Evolutionary conservation across 805 yeast genomes (phyloP).

Genomic region (Candida anglica): DNA sequence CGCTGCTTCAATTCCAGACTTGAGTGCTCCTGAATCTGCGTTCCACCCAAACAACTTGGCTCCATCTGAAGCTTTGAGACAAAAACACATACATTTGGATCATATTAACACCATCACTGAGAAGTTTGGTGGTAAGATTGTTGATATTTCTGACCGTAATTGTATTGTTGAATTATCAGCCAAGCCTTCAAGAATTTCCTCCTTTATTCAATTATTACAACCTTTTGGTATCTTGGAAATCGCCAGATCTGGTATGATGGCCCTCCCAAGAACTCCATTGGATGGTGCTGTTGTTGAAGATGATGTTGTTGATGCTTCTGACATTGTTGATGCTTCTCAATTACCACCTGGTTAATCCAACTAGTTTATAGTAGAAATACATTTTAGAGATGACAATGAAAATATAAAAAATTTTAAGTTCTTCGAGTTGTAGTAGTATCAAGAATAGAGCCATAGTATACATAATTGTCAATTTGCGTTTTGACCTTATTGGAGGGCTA

Average conservation of each 20-base stretch:
- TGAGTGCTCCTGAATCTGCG: slow-evolving; percentile 40
- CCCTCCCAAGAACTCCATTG: slow-evolving; percentile 91
- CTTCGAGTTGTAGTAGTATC: too few species aligned
- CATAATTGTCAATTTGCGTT: too few species aligned
- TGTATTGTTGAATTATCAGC: slow-evolving; percentile 93
- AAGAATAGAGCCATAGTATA: too few species aligned
- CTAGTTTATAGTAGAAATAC: background rate
- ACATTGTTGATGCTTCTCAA: slow-evolving; percentile 80
- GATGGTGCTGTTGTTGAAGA: slow-evolving; percentile 45
- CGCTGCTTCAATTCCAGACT: slow-evolving; percentile 39
- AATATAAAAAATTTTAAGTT: too few species aligned
- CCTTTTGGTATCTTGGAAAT: slow-evolving; percentile 96
- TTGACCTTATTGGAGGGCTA: too few species aligned
- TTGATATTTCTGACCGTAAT: slow-evolving; percentile 89
- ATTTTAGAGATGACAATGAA: background rate
- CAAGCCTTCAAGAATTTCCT: slow-evolving; percentile 83
- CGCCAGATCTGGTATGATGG: slow-evolving; percentile 98
- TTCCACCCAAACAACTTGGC: slow-evolving; percentile 89
- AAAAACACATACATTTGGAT: slow-evolving; percentile 83
- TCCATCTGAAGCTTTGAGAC: slow-evolving; percentile 89
- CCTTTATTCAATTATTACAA: slow-evolving; percentile 82
- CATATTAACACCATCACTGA: slow-evolving; percentile 76
- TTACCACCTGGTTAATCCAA: slow-evolving; percentile 84
- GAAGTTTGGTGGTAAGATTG: slow-evolving; percentile 90
- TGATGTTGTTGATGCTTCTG: slow-evolving; percentile 52